Evolutionary conservation across 495 filamentous ascomycete species (phyloP), one percentile per base, ranked within the genome.

Genomic region (Hypoxylon rickii): DNA sequence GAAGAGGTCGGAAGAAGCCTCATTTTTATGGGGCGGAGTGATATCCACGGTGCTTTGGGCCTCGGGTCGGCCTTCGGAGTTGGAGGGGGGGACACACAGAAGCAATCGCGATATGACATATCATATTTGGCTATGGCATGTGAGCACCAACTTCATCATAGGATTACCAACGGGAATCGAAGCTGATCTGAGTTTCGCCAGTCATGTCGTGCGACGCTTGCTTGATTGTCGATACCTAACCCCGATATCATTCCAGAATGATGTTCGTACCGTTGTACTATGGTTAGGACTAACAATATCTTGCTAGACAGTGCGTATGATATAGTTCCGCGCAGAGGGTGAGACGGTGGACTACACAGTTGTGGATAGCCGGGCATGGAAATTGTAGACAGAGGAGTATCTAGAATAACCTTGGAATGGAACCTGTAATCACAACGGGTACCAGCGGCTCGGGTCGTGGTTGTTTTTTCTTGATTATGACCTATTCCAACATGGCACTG

Each of bases 381-480:
- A 20, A 48, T 48, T 36, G 36, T 26, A 39, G 32, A 32, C 44
- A 47, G 38, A 49, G 48, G 43, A 40, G 7, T 22, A 40, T 26
- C 41, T 21, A 15, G 47, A 41, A 51, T 18, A 53, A 31, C 49
- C 43, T 36, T 59, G 55, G 7, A 20, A 33, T 12, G 29, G 26
- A 24, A 11, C 18, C 32, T 33, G 31, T 38, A n/a, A 19, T 39
- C 18, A 17, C 11, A 60, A 49, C 54, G 57, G 55, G 19, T 60
- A 54, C 57, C 57, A 44, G 29, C 13, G 13, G 38, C 20, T 32
- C 21, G 50, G 57, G 21, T 40, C 33, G 49, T 39, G 50, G 50
- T 33, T 44, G 48, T 60, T 54, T 50, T 50, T 44, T 44, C 36
- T 44, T 44, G 50, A 42, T 47, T 48, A 44, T 38, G 34, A 26